Conservation (phyloP, 164 flowering plant genomes). For the Stephania yunnanensis region DNA sequence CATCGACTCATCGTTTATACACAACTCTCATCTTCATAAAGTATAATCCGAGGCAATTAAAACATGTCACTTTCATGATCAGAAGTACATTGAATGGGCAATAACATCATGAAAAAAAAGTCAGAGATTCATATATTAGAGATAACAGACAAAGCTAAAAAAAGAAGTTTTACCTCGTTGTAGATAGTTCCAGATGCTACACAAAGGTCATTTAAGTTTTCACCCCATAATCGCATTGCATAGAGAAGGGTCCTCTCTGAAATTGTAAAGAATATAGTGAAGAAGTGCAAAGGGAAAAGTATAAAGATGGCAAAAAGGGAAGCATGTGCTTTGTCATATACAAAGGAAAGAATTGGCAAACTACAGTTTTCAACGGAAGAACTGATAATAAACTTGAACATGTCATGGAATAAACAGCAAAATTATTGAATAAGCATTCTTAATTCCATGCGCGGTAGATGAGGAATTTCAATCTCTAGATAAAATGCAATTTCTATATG, state of each 20-base stretch:
- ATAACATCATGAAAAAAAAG: neutral
- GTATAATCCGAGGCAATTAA: neutral
- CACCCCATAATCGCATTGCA: conserved; percentile 88
- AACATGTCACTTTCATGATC: neutral
- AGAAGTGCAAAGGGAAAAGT: neutral
- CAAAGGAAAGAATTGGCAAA: neutral
- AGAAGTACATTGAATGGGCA: neutral
- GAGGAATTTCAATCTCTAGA: neutral
- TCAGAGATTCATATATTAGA: neutral
- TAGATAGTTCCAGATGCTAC: conserved; percentile 94
- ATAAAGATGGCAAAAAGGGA: neutral
- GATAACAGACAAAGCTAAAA: neutral
- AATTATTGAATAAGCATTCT: neutral
- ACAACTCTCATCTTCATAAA: neutral
- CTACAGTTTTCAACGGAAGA: neutral
- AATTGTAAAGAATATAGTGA: conserved; percentile 3
- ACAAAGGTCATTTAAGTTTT: conserved; percentile 40
- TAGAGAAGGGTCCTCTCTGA: conserved; percentile 82
- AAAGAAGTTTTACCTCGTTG: conserved; percentile 61
- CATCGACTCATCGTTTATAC: neutral
- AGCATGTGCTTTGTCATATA: conserved; percentile 3
- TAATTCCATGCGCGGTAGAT: neutral
- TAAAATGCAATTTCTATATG: neutral
- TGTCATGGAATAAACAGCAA: neutral
- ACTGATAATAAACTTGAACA: neutral